Base-by-base conservation (phyloP, 1,139 yeast species). In the Candida sojae region DNA sequence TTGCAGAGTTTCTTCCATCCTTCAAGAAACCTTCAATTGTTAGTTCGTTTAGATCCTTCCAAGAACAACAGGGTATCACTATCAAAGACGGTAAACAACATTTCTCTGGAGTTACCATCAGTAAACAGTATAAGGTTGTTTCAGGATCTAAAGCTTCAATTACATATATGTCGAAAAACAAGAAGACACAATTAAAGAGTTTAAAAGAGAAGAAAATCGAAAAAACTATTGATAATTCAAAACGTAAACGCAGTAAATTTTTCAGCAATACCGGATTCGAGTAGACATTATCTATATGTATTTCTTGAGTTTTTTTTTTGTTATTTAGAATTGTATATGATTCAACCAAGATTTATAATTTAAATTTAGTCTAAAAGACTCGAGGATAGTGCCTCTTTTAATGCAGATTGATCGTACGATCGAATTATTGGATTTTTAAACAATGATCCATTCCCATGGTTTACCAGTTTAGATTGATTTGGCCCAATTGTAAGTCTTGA, bases 131-230 rank as follows among this genome's bases (percentile, higher is more conserved):
- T 56, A 83, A 75, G 57, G 76, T 77, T 17, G 85, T 82, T 1
- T 72, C 83, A 2, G 82, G 86, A 5, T 72, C 82, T 2, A 80
- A 75, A 54, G 83, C 88, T 0, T 80, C 88, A 2, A 77, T 84
- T 49, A 79, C 86, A 23, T 81, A 74, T 49, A 62, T 83, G 63
- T 68, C 78, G 4, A 79, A 77, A 47, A 71, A 60, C 37, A 61
- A 60, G 21, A 48, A 39, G 5, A 32, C 48, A 28, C 55, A 55
- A 13, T 39, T 61, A 29, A 67, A 64, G 51, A 68, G 72, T 47
- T 56, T 61, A n/a, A 32, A 68, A 47, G 70, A 64, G 32, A 61
- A 56, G 52, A 58, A 57, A 34, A 67, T 73, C 37, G 70, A n/a
- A 70, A 46, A 57, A 42, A 58, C 59, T 25, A 57, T 73, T 41